phyloP scores from a whole-genome alignment of 352 stramenopile species.

The Phytophthora pluvialis region DNA sequence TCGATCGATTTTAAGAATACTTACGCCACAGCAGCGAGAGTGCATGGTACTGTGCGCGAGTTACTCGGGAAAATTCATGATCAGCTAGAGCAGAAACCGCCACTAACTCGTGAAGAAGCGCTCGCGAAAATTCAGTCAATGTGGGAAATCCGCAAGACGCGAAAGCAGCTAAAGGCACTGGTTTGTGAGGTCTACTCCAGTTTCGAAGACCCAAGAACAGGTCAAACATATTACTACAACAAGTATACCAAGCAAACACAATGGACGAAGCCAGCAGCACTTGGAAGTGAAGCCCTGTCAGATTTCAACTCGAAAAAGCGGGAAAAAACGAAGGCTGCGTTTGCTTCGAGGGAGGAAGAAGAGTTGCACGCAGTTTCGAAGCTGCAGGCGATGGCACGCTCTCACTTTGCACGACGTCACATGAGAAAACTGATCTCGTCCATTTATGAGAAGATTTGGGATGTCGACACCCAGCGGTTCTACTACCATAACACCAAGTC shows the following conservation, averaged over 20 bases:
- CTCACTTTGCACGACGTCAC: conserved; percentile 53
- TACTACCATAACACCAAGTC: conserved; percentile 87
- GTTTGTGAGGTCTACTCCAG: conserved; percentile 64
- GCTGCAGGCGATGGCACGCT: conserved; percentile 67
- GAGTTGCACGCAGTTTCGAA: conserved; percentile 36
- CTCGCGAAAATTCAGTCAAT: conserved; percentile 76
- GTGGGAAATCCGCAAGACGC: conserved; percentile 71
- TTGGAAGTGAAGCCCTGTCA: conserved; percentile 39
- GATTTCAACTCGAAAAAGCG: conserved; percentile 2
- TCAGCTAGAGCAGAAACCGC: conserved; percentile 49
- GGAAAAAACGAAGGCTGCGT: conserved; percentile 18
- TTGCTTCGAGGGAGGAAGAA: conserved; percentile 34
- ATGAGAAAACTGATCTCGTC: conserved; percentile 69
- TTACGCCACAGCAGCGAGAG: conserved; percentile 40
- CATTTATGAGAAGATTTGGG: conserved; percentile 86
- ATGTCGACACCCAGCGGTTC: conserved; percentile 48
- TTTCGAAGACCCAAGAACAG: conserved; percentile 65
- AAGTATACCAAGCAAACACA: conserved; percentile 65
- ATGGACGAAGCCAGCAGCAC: conserved; percentile 65
- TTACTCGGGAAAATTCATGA: conserved; percentile 54
- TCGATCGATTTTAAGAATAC: conserved; percentile 56
- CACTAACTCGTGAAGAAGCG: conserved; percentile 62
- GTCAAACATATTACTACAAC: conserved; percentile 86
- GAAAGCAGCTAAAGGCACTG: conserved; percentile 70
- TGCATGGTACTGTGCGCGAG: conserved; percentile 50